Evolutionary conservation across 1,139 yeast species (phyloP), one percentile per base, ranked within the genome.

Genomic region (Suzukiozyma palmioleophila): DNA sequence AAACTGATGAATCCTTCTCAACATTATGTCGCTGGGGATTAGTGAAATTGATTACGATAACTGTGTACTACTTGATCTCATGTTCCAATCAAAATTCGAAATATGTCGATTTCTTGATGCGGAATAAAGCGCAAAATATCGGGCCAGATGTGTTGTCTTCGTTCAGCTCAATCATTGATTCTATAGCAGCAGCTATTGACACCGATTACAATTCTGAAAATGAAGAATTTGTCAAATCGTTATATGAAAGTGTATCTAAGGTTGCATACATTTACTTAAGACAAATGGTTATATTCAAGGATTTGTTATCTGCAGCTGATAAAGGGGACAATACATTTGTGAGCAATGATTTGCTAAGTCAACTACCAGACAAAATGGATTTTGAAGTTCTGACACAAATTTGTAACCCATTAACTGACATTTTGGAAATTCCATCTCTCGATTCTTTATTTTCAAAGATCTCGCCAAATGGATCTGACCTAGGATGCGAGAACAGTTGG

Each of bases 1-100:
- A 71, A 48, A 68, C 75, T 2, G 68, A 65, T 38, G 76, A 73
- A 43, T 69, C 79, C 0, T 59, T 69, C 22, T 43, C 46, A 4
- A 60, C 73, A 0, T 47, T 67, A 32, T 55, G 64, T 3, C 53
- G 64, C 25, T 42, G 59, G 13, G 70, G 67, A 1, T 52, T 59
- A 45, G 46, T 59, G 3, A 66, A 64, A 39, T 39, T 58, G 26
- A 47, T 69, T 22, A 52, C 63, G 1, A 40, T 56, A 8, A 46
- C 53, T 11, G 39, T 56, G 7, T 52, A 45, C 40, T 57, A 66
- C 2, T 37, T 64, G 3, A 33, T 41, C 5, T 26, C 35, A 2
- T 43, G 53, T 31, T 29, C 22, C 8, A 9, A 34, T 7, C 9
- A 35, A 3, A 40, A 36, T 16, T n/a, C 25, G 1, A 32, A 18